Conservation (phyloP, 805 yeast genomes). For the Candida cerambycidarum region DNA sequence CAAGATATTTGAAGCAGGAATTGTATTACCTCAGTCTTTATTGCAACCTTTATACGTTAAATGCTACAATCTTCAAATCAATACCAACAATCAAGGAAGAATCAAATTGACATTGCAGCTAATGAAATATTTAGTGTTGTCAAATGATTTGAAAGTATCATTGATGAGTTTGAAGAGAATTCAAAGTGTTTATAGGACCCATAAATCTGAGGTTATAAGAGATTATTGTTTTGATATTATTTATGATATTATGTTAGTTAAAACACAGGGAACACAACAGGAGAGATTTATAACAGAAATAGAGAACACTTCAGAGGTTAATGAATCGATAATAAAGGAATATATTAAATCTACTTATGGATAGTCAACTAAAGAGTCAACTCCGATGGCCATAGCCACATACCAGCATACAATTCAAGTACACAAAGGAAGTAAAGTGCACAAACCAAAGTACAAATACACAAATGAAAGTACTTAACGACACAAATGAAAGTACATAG, state of each 20-base stretch:
- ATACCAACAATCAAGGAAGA: conserved; percentile 40
- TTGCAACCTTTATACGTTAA: conserved; percentile 43
- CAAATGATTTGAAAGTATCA: conserved; percentile 8
- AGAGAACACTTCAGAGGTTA: background rate
- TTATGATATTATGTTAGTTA: conserved; percentile 10
- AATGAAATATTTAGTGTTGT: conserved; percentile 38
- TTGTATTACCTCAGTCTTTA: conserved; percentile 30
- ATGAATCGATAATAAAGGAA: conserved; percentile 4
- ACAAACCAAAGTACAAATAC: no score
- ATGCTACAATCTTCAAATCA: conserved; percentile 56
- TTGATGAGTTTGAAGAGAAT: conserved; percentile 8
- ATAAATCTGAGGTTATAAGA: conserved; percentile 4
- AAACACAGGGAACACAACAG: no score
- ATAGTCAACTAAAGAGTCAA: no score
- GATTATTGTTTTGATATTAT: conserved; percentile 7
- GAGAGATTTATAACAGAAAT: conserved; percentile 3
- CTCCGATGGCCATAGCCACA: no score
- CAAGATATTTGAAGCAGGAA: conserved; percentile 40
- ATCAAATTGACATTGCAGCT: conserved; percentile 41
- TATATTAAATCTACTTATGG: conserved; percentile 1
- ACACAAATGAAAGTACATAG: no score
- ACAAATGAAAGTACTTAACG: no score
- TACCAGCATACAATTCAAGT: no score
- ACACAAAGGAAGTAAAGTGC: no score
- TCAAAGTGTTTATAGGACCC: conserved; percentile 2